Evolutionary conservation across 2,329 filamentous ascomycete genomes (phyloP).

Genomic region (Tolypocladium capitatum): DNA sequence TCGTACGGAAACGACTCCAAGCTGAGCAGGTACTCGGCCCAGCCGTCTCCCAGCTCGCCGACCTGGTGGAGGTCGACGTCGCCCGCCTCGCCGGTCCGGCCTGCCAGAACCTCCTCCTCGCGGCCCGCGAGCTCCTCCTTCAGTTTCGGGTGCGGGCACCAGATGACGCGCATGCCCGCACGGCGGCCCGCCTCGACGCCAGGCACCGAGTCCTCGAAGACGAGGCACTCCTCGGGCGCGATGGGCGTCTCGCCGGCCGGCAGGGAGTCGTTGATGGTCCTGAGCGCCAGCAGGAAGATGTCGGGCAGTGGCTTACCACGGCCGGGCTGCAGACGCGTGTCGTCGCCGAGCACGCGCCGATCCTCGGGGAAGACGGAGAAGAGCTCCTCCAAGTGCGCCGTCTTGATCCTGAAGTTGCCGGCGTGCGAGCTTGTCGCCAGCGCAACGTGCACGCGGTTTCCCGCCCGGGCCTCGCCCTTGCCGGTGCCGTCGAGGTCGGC

Average conservation of each 20-base stretch:
- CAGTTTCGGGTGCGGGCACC: slow-evolving; percentile 76
- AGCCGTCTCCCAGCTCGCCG: slow-evolving; percentile 46
- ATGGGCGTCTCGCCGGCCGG: slow-evolving; percentile 50
- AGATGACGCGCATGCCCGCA: slow-evolving; percentile 89
- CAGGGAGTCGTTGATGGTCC: slow-evolving; percentile 69
- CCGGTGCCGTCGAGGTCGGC: slow-evolving; percentile 36
- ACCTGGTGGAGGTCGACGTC: slow-evolving; percentile 40
- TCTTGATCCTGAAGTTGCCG: slow-evolving; percentile 67
- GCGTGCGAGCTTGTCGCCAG: slow-evolving; percentile 69
- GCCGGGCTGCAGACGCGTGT: slow-evolving; percentile 60
- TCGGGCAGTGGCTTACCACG: slow-evolving; percentile 91
- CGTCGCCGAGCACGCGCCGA: slow-evolving; percentile 76
- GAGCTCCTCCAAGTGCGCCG: slow-evolving; percentile 42
- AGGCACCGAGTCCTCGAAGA: slow-evolving; percentile 91
- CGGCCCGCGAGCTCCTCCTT: slow-evolving; percentile 61
- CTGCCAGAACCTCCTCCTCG: slow-evolving; percentile 73
- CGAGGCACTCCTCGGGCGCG: slow-evolving; percentile 73
- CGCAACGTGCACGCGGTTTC: slow-evolving; percentile 57
- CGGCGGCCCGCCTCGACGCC: slow-evolving; percentile 83
- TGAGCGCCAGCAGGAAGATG: slow-evolving; percentile 79
- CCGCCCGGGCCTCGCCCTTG: slow-evolving; percentile 13
- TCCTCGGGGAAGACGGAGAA: slow-evolving; percentile 53
- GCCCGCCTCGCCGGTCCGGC: slow-evolving; percentile 57
- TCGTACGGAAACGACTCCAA: slow-evolving; percentile 44
- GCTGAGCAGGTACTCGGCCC: slow-evolving; percentile 40